Evolutionary conservation across 495 filamentous ascomycete species (phyloP).

Genomic region (Tuber microsphaerosporum): DNA sequence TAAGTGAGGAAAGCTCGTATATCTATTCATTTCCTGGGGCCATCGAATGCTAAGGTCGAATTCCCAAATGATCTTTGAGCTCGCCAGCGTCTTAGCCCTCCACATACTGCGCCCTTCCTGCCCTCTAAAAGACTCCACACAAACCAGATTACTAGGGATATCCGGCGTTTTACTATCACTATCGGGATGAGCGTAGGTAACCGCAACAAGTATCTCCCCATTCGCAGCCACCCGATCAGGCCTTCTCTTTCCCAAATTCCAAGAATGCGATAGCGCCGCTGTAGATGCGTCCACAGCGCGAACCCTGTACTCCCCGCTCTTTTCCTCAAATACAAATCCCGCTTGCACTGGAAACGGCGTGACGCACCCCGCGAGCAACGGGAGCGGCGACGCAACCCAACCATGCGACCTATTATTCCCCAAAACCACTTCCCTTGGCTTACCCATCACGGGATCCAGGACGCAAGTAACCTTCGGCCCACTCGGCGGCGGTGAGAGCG

Average conservation of each 20-base stretch:
- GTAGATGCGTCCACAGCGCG: conserved; percentile 23
- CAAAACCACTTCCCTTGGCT: conserved; percentile 17
- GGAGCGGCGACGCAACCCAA: conserved; percentile 36
- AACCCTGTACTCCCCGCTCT: conserved; percentile 25
- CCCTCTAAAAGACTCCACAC: conserved; percentile 23
- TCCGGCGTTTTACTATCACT: conserved; percentile 12
- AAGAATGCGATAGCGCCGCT: conserved; percentile 19
- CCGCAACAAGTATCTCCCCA: conserved; percentile 33
- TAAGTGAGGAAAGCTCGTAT: conserved; percentile 37
- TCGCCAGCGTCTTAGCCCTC: conserved; percentile 10
- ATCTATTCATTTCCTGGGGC: conserved; percentile 31
- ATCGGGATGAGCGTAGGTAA: conserved; percentile 27
- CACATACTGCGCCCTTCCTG: conserved; percentile 9
- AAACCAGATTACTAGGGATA: conserved; percentile 33
- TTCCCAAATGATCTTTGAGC: conserved; percentile 38
- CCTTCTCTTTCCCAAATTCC: conserved; percentile 32
- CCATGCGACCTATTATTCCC: conserved; percentile 20
- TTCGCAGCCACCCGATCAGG: conserved; percentile 36
- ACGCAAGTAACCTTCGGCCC: conserved; percentile 18
- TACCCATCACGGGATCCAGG: conserved; percentile 25
- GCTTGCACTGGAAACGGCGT: conserved; percentile 32
- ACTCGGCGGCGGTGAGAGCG: neutral
- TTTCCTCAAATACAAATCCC: conserved; percentile 34
- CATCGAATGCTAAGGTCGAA: conserved; percentile 35
- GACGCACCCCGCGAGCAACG: conserved; percentile 25